Evolutionary conservation across 176 grass and related monocot species (phyloP), one percentile per base, ranked within the genome.

Genomic region (Cymbopogon citratus): DNA sequence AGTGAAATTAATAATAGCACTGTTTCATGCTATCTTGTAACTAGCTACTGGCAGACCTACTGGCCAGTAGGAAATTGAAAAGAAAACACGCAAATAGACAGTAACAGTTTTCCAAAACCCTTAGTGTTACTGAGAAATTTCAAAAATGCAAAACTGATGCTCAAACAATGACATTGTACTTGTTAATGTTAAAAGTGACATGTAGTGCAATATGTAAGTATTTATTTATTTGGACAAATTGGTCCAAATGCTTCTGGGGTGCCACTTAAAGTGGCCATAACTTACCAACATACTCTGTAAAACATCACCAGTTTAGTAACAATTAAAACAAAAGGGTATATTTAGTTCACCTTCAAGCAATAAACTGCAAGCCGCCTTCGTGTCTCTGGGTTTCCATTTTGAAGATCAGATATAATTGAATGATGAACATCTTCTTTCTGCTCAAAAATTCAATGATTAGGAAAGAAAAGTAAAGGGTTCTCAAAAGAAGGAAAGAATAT

Each of bases 381-480:
- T 69, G 92, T 91, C 77, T 98, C 95, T n/a, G 92, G 73, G 56
- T 95, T 98, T 12, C 90, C 95, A 80, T 98, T 98, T 95, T 98
- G 95, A 89, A 98, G 92, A 82, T 95, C 92, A 79, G 92, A 98
- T 95, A 95, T 98, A 82, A 98, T 98, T 68, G 95, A 98, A 91
- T 98, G 95, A 75, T 98, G 95, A 73, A 95, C 95, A 80, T 98
- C 95, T 77, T 98, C 95, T 95, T 95, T 98, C 95, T 98, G 85
- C 52, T 72, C 84, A 85, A 80, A 62, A 21, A 74, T 26, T 26
- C 51, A 87, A 40, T 67, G 33, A 69, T 70, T 15, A 91, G 61
- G 75, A 76, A 84, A 87, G 6, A 21, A 74, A 69, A 69, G 27
- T 5, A 31, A n/a, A 46, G 2, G 12, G 27, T 66, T 79, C 40